These are phyloP conservation scores for Colletotrichum orbiculare DNA, from an alignment of 2,329 filamentous ascomycete genomes.

Conservation along the genomic window DNA sequence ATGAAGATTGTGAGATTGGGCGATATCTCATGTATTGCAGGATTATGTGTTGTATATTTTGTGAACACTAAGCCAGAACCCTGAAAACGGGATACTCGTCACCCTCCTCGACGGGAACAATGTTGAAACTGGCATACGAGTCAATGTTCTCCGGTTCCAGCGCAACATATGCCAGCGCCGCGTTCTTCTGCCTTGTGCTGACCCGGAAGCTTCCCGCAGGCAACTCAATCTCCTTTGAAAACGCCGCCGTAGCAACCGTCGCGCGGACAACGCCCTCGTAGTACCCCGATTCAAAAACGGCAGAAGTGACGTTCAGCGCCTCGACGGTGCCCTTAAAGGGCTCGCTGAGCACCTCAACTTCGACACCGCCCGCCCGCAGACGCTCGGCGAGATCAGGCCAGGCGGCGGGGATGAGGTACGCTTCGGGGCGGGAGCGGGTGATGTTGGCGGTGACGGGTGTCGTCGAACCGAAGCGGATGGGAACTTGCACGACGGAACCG, in stretches of 20 bases:
- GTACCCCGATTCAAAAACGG: constrained; percentile 40
- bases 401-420: constrained; percentile 44
- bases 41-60: constrained; percentile 2
- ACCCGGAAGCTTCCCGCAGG: constrained; percentile 45
- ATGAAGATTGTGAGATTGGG: not conserved
- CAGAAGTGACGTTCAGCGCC: constrained; percentile 41
- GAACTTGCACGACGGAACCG: constrained; percentile 43
- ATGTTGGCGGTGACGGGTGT: constrained; percentile 44
- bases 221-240: constrained; percentile 38
- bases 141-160: constrained; percentile 49
- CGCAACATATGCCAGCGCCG: constrained; percentile 42
- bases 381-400: constrained; percentile 45
- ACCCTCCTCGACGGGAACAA: constrained; percentile 42
- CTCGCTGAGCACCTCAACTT: constrained; percentile 41
- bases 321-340: constrained; percentile 44
- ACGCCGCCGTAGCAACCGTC: constrained; percentile 38
- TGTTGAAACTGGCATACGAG: constrained; percentile 46
- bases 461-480: constrained; percentile 43
- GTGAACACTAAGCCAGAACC: constrained; percentile 14
- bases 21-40: not conserved
- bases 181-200: constrained; percentile 47
- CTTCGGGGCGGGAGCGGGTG: constrained; percentile 44
- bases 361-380: constrained; percentile 40
- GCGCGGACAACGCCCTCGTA: constrained; percentile 44
- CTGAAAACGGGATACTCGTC: constrained; percentile 48